Evolutionary conservation across 768 basidiomycete species (phyloP).

Genomic region (Termitomyces sp.): DNA sequence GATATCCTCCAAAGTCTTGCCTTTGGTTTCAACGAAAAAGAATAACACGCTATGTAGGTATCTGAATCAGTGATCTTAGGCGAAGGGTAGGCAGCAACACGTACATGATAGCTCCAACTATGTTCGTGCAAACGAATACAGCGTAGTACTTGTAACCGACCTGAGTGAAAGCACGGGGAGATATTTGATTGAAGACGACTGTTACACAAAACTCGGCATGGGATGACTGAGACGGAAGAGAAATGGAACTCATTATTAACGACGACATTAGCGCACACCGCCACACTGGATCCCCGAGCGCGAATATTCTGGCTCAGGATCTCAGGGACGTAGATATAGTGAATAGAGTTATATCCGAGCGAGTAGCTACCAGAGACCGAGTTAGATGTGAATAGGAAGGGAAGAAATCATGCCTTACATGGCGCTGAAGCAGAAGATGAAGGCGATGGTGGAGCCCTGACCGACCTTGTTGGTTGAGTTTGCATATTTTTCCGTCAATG

Average conservation of each 20-base stretch:
- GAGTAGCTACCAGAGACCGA: background rate
- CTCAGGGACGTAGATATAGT: background rate
- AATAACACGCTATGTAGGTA: background rate
- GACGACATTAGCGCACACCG: background rate
- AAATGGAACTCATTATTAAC: background rate
- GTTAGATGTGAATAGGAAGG: background rate
- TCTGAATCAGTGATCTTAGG: background rate
- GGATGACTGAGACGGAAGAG: background rate
- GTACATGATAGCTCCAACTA: background rate
- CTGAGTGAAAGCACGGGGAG: background rate
- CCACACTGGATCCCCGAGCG: background rate
- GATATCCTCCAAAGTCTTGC: background rate
- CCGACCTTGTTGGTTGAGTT: constrained; percentile 7
- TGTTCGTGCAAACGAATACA: background rate
- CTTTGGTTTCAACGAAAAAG: background rate
- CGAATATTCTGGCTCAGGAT: background rate
- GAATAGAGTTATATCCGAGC: background rate
- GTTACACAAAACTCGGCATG: background rate
- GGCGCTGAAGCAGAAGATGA: constrained; percentile 1
- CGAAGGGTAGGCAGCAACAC: background rate
- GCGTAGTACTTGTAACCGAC: background rate
- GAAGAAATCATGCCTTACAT: background rate
- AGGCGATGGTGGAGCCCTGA: constrained; percentile 12
- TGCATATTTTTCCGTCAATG: constrained; percentile 7
- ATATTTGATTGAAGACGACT: background rate